Evolutionary conservation across 768 basidiomycete species (phyloP).

Genomic region (Phylloporus arenicola): DNA sequence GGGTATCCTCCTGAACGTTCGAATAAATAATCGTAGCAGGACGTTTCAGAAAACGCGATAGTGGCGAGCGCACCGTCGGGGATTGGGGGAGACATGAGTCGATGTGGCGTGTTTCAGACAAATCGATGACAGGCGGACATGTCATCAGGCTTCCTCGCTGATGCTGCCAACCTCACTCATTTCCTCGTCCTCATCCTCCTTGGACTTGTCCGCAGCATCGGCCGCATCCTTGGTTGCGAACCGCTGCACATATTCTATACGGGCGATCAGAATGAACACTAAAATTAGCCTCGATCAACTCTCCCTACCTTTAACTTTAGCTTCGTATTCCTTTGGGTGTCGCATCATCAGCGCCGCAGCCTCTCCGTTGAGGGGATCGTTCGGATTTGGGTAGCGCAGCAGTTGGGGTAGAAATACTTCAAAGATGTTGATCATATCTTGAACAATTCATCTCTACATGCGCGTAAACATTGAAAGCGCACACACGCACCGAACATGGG

Average conservation of each 20-base stretch:
- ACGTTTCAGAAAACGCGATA: constrained; percentile 15
- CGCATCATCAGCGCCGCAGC: constrained; percentile 97
- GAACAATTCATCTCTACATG: constrained; percentile 2
- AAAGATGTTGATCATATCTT: constrained; percentile 99
- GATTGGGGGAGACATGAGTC: constrained; percentile 3
- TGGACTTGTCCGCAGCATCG: constrained; percentile 60
- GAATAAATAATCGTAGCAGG: constrained; percentile 10
- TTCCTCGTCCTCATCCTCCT: constrained; percentile 72
- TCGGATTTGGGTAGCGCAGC: constrained; percentile 95
- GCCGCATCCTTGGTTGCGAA: constrained; percentile 89
- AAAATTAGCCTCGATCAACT: not conserved
- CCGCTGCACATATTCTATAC: constrained; percentile 89
- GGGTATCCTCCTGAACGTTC: constrained; percentile 26
- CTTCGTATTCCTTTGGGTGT: constrained; percentile 93
- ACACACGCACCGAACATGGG: constrained; percentile 90
- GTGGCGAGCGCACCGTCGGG: constrained; percentile 10
- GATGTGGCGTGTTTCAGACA: constrained; percentile 11
- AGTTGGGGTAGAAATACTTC: constrained; percentile 97
- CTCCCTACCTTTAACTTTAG: constrained; percentile 79
- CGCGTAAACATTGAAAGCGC: not conserved
- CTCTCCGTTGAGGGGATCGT: constrained; percentile 96
- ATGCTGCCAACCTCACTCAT: constrained; percentile 87
- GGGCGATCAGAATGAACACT: constrained; percentile 1
- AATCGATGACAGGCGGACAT: not conserved
- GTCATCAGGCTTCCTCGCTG: constrained; percentile 49